phyloP scores from a whole-genome alignment of 83 land plant species.

The Diphasiastrum complanatum region DNA sequence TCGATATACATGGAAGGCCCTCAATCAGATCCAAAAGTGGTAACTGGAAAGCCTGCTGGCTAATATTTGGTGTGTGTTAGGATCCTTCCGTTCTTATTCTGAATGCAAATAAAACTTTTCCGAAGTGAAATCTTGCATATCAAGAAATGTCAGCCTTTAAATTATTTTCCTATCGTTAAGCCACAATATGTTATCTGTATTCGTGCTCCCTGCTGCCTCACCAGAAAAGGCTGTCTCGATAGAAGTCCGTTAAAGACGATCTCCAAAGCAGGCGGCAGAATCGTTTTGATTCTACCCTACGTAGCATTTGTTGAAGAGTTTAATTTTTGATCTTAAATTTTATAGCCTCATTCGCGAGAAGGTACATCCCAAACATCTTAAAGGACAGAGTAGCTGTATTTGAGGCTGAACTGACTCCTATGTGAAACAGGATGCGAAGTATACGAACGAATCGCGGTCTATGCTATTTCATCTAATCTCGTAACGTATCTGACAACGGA shows the following conservation, averaged over 20 bases:
- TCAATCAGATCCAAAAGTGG: constrained; percentile 24
- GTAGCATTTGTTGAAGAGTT: too few species aligned
- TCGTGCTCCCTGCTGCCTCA: too few species aligned
- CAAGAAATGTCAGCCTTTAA: constrained; percentile 18
- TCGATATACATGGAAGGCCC: constrained; percentile 26
- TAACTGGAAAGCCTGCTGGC: constrained; percentile 33
- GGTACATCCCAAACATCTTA: constrained; percentile 40
- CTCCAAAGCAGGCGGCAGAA: too few species aligned
- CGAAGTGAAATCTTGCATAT: not conserved
- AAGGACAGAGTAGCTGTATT: constrained; percentile 28
- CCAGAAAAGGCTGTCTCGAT: not conserved
- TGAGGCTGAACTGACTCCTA: constrained; percentile 33
- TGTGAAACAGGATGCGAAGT: constrained; percentile 24
- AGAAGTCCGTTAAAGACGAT: too few species aligned
- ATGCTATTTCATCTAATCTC: constrained; percentile 32
- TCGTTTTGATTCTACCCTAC: too few species aligned
- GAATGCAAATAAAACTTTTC: not conserved
- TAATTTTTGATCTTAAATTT: too few species aligned
- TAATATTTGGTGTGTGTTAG: constrained; percentile 24
- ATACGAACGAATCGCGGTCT: constrained; percentile 28
- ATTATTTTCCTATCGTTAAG: too few species aligned
- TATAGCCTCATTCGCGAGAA: constrained; percentile 40
- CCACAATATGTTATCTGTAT: too few species aligned
- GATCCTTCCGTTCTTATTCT: not conserved
- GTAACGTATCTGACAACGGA: constrained; percentile 29